A percentile compares a stretch with the other conserved stretches of the same genome.
Conservation (phyloP, 2,329 filamentous ascomycete species). For the Cladophialophora carrionii region DNA sequence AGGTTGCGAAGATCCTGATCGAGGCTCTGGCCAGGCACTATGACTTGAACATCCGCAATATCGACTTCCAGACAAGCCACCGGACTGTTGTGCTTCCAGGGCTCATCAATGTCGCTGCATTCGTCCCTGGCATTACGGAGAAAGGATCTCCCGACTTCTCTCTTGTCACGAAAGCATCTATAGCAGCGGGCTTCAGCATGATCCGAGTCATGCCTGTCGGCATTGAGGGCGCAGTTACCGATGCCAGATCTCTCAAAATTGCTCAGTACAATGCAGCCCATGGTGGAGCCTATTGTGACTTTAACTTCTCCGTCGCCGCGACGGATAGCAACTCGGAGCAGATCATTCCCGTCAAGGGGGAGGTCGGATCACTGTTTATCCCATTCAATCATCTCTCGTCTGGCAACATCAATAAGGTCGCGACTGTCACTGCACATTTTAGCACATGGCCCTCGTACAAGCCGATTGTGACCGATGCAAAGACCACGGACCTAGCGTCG, state of each 20-base stretch:
- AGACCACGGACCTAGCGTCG: constrained; percentile 78
- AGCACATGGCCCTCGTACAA: constrained; percentile 76
- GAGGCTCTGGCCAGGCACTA: constrained; percentile 92
- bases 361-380: constrained; percentile 80
- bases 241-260: constrained; percentile 69
- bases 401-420: constrained; percentile 82
- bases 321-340: constrained; percentile 74
- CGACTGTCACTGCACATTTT: constrained; percentile 77
- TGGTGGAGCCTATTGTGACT: constrained; percentile 71
- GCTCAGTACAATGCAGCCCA: constrained; percentile 70
- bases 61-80: constrained; percentile 92
- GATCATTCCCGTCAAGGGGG: constrained; percentile 70
- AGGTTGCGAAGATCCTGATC: constrained; percentile 96
- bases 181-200: constrained; percentile 78
- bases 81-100: constrained; percentile 73
- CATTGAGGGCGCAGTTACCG: constrained; percentile 71
- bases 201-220: constrained; percentile 77
- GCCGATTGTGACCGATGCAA: constrained; percentile 79
- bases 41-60: constrained; percentile 76
- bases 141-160: constrained; percentile 69
- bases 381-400: constrained; percentile 75
- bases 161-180: constrained; percentile 70
- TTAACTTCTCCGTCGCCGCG: constrained; percentile 76
- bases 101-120: constrained; percentile 77
- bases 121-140: constrained; percentile 72